Percentiles rank a stretch among this genome's conserved stretches.
Evolutionary conservation across 2,329 filamentous ascomycete species (phyloP).

Genomic region (Verticillium nubilum): DNA sequence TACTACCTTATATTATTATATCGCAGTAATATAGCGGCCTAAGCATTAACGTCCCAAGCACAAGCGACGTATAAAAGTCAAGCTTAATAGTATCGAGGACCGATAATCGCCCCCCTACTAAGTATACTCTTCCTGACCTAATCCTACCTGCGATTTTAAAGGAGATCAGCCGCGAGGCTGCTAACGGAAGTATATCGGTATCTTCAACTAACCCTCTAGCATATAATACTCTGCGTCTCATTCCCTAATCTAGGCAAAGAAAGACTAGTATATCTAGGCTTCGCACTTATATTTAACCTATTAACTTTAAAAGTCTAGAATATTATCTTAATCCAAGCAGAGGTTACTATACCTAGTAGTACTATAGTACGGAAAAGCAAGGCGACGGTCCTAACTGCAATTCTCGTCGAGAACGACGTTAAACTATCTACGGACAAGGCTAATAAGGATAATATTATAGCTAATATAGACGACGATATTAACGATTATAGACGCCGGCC

Average conservation of each 20-base stretch:
- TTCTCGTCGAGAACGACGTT: neutral
- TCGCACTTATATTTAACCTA: neutral
- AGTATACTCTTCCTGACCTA: neutral
- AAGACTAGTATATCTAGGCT: neutral
- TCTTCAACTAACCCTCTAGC: neutral
- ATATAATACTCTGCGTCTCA: neutral
- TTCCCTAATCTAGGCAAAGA: neutral
- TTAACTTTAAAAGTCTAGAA: neutral
- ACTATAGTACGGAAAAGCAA: neutral
- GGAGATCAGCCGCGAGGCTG: neutral
- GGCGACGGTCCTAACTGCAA: neutral
- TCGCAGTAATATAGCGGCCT: neutral
- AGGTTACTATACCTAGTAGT: neutral
- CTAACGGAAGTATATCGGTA: neutral
- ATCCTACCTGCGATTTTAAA: neutral
- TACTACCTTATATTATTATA: neutral
- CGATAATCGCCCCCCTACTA: neutral
- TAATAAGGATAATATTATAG: neutral
- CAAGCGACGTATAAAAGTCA: neutral
- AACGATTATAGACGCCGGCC: neutral
- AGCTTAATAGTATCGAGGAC: neutral
- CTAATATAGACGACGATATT: neutral
- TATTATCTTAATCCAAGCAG: neutral
- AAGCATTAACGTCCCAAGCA: neutral
- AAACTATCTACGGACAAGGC: neutral